Evolutionary conservation across 805 yeast species (phyloP).

Genomic region (Limtongia smithiae): DNA sequence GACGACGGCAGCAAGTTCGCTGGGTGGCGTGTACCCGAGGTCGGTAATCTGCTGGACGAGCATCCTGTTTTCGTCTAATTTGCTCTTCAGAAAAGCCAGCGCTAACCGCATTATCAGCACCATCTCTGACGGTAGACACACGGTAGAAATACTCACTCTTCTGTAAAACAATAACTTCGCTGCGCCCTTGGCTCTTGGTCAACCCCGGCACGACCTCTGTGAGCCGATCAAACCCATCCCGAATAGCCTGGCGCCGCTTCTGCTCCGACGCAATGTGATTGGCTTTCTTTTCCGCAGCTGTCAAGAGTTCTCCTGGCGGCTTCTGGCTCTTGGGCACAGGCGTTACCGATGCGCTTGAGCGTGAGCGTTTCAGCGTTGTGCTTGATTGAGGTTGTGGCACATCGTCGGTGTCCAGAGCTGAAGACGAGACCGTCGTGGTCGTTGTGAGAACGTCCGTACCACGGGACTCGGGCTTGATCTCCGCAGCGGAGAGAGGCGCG

Average conservation of each 20-base stretch:
- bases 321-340: conserved; percentile 29
- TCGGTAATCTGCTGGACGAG: conserved; percentile 32
- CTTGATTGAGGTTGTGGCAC: too few species aligned
- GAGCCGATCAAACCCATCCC: conserved; percentile 74
- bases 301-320: conserved; percentile 31
- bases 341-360: conserved; percentile 9
- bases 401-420: too few species aligned
- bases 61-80: conserved; percentile 35
- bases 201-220: conserved; percentile 74
- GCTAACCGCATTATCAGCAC: conserved; percentile 24
- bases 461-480: too few species aligned
- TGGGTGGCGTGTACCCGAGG: conserved; percentile 20
- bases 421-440: too few species aligned
- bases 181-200: conserved; percentile 64
- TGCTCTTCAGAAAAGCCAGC: conserved; percentile 35
- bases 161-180: conserved; percentile 71
- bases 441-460: too few species aligned
- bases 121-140: not conserved
- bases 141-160: conserved; percentile 39
- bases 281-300: conserved; percentile 42
- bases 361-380: conserved; percentile 1
- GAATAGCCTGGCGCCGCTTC: conserved; percentile 77
- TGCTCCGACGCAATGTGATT: conserved; percentile 85
- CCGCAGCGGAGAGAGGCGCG: too few species aligned
- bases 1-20: conserved; percentile 10